Conservation (phyloP, 257 asterid species). For the Voacanga thouarsii region DNA sequence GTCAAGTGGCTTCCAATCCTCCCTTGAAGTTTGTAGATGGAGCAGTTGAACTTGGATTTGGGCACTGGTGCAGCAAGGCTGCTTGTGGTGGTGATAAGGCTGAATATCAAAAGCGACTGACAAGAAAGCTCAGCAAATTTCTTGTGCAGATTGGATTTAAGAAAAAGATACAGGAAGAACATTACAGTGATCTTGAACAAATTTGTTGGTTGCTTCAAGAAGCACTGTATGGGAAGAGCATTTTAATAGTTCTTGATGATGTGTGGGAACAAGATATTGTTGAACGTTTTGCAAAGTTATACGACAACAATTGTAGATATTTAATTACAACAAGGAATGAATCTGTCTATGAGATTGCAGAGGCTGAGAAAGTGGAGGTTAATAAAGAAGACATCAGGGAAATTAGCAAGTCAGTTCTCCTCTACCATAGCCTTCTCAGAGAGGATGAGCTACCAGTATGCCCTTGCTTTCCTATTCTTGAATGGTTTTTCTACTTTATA, state of each 20-base stretch:
- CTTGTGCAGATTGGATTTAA: slow-evolving; percentile 32
- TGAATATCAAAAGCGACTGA: slow-evolving; percentile 35
- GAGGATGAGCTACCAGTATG: slow-evolving; percentile 34
- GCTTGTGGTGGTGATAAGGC: slow-evolving; percentile 27
- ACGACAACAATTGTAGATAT: slow-evolving; percentile 31
- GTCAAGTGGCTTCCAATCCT: slow-evolving; percentile 39
- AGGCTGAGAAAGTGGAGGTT: slow-evolving; percentile 33
- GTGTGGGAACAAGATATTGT: slow-evolving; percentile 40
- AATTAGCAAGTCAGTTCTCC: slow-evolving; percentile 34
- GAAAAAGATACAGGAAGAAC: slow-evolving; percentile 22
- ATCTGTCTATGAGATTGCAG: slow-evolving; percentile 33
- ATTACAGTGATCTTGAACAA: slow-evolving; percentile 29
- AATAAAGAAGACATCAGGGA: slow-evolving; percentile 30
- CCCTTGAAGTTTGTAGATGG: slow-evolving; percentile 30
- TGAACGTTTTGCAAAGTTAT: slow-evolving; percentile 30
- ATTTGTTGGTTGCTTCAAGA: slow-evolving; percentile 33
- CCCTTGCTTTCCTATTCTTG: background rate
- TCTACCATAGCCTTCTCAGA: slow-evolving; percentile 30
- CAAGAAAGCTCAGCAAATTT: slow-evolving; percentile 32
- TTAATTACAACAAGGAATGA: slow-evolving; percentile 35
- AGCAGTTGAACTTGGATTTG: slow-evolving; percentile 36
- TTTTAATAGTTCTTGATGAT: slow-evolving; percentile 32
- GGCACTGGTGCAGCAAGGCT: slow-evolving; percentile 32
- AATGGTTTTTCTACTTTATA: background rate
- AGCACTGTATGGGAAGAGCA: slow-evolving; percentile 31